These are phyloP conservation scores for Coemansia aciculifera DNA, from an alignment of 192 early-diverging fungal species.

Conservation along the genomic window DNA sequence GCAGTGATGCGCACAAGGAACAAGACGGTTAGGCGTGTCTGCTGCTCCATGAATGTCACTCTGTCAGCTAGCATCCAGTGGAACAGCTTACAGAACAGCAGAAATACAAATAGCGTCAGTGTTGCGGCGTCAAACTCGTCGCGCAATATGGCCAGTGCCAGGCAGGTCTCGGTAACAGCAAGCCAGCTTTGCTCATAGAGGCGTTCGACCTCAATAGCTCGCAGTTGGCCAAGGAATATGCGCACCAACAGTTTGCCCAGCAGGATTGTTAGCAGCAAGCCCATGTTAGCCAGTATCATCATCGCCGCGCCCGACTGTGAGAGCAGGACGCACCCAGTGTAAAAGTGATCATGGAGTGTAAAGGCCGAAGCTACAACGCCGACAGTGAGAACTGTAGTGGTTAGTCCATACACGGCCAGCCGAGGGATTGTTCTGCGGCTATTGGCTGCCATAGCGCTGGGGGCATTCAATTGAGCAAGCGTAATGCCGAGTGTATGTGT, in stretches of 20 bases:
- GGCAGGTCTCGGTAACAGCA: conserved; percentile 92
- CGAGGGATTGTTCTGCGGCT: conserved; percentile 42
- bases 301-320: conserved; percentile 84
- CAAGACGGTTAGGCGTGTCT: conserved; percentile 28
- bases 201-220: conserved; percentile 95
- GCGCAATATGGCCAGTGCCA: conserved; percentile 94
- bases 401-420: conserved; percentile 70
- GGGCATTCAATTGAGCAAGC: conserved; percentile 5
- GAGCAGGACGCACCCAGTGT: conserved; percentile 86
- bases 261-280: conserved; percentile 75
- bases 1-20: conserved; percentile 32
- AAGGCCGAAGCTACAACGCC: conserved; percentile 67
- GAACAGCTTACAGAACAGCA: conserved; percentile 92
- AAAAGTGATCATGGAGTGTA: conserved; percentile 78
- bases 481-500: not conserved
- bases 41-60: conserved; percentile 74
- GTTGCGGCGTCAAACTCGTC: conserved; percentile 92
- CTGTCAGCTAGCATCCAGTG: conserved; percentile 95
- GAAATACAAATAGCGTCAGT: conserved; percentile 78
- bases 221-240: conserved; percentile 88
- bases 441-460: conserved; percentile 27
- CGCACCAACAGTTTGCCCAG: conserved; percentile 74
- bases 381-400: conserved; percentile 64
- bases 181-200: conserved; percentile 98
- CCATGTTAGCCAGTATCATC: conserved; percentile 85